Evolutionary conservation across 1,284 basidiomycete species (phyloP).

Genomic region (Fistulinella cinereoalba): DNA sequence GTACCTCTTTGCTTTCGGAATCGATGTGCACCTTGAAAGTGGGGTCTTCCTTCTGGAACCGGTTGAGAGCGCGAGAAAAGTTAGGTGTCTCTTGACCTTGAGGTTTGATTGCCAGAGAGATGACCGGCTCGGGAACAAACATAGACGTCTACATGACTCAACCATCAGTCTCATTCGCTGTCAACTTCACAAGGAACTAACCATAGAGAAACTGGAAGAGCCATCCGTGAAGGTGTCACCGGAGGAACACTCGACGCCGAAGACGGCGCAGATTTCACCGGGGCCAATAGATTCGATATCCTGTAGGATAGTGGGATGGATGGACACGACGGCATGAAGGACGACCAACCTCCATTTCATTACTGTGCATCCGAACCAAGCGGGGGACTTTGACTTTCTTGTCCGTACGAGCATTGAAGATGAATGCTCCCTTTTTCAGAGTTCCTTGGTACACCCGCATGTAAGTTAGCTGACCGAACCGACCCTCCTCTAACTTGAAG

Average conservation of each 20-base stretch:
- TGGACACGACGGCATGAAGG: background rate
- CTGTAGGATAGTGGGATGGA: constrained; percentile 34
- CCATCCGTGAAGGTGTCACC: constrained; percentile 99
- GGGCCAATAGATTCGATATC: constrained; percentile 94
- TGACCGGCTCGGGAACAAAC: constrained; percentile 99
- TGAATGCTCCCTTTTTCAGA: constrained; percentile 80
- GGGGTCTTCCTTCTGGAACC: constrained; percentile 99
- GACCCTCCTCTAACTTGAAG: constrained; percentile 98
- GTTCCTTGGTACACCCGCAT: constrained; percentile 99
- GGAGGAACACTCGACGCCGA: constrained; percentile 97
- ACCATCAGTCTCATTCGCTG: constrained; percentile 1
- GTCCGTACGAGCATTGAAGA: constrained; percentile 93
- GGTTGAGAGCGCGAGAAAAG: constrained; percentile 94
- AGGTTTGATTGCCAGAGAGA: constrained; percentile 92
- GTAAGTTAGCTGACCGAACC: constrained; percentile 97
- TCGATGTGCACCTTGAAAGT: constrained; percentile 99
- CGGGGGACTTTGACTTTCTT: constrained; percentile 99
- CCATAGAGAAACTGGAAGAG: constrained; percentile 85
- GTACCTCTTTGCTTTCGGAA: constrained; percentile 87
- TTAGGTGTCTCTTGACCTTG: constrained; percentile 91
- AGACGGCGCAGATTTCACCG: constrained; percentile 99
- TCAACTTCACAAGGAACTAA: constrained; percentile 34
- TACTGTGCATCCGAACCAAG: constrained; percentile 96
- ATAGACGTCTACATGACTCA: constrained; percentile 89
- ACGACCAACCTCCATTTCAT: constrained; percentile 89